A percentile compares a stretch with the other conserved stretches of the same genome.
Evolutionary conservation across 768 basidiomycete genomes (phyloP).

Genomic region (Exidia glandulosa): DNA sequence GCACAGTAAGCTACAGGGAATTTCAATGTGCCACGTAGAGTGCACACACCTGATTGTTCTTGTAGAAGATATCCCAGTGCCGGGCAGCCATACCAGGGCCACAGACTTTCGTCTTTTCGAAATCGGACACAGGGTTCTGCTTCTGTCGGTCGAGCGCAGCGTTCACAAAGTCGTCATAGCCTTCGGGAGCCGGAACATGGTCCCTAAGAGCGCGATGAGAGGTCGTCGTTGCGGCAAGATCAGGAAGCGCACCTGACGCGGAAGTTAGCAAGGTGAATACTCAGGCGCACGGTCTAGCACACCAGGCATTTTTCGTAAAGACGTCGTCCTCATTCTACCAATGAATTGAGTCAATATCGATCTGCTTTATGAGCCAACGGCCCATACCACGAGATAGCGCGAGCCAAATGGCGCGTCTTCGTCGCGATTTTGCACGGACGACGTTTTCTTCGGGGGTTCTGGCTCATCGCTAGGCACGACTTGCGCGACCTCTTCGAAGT

Average conservation of each 20-base stretch:
- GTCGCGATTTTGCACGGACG: constrained; percentile 54
- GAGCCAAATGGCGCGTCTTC: constrained; percentile 63
- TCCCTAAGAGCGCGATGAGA: constrained; percentile 33
- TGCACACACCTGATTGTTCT: constrained; percentile 25
- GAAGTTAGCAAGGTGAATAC: neutral
- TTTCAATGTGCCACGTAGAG: constrained; percentile 79
- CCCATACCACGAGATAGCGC: constrained; percentile 27
- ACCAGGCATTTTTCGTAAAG: constrained; percentile 33
- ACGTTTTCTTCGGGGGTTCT: constrained; percentile 25
- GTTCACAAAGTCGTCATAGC: constrained; percentile 65
- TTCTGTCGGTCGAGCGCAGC: constrained; percentile 62
- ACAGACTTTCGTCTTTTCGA: constrained; percentile 63
- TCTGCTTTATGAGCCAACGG: neutral
- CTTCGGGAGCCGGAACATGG: constrained; percentile 73
- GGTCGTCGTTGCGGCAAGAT: neutral
- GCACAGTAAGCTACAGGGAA: neutral
- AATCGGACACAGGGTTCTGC: constrained; percentile 55
- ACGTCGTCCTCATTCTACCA: constrained; percentile 34
- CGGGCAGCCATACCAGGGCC: constrained; percentile 47
- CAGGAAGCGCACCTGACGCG: neutral
- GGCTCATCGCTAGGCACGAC: neutral
- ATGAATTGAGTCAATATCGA: neutral
- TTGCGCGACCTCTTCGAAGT: neutral
- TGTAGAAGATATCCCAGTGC: constrained; percentile 47
- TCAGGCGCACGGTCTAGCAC: neutral